Conservation (phyloP, 1,284 basidiomycete genomes). For the Pisolithus thermaeus region DNA sequence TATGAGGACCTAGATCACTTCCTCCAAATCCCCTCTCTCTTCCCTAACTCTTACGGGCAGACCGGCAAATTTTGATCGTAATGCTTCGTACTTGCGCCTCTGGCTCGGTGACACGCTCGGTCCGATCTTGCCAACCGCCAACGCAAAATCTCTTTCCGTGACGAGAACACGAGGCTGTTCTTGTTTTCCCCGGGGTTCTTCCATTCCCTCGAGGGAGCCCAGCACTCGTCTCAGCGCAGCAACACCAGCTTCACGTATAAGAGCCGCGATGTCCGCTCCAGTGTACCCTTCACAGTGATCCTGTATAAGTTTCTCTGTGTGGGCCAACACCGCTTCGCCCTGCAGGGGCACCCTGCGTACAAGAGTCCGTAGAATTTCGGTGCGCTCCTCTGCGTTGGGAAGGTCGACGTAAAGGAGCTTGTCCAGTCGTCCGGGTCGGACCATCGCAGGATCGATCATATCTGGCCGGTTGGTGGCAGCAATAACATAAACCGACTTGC, state of each 20-base stretch:
- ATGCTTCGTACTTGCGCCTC: constrained; percentile 73
- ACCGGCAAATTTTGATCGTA: constrained; percentile 80
- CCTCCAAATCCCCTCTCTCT: constrained; percentile 3
- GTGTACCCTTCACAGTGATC: constrained; percentile 81
- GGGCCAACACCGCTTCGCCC: constrained; percentile 22
- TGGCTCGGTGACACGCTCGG: constrained; percentile 85
- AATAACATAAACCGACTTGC: constrained; percentile 92
- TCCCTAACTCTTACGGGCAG: constrained; percentile 39
- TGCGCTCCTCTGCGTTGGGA: constrained; percentile 71
- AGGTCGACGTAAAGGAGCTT: constrained; percentile 96
- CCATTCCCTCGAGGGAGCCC: constrained; percentile 53
- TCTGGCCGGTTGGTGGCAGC: constrained; percentile 98
- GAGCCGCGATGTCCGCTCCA: constrained; percentile 83
- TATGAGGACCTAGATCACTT: neutral
- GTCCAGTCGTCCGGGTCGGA: constrained; percentile 91
- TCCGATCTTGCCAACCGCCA: constrained; percentile 77
- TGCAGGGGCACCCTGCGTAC: constrained; percentile 71
- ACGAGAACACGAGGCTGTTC: constrained; percentile 38
- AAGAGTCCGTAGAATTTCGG: constrained; percentile 77
- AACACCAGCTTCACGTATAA: constrained; percentile 89
- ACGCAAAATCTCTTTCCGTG: constrained; percentile 61
- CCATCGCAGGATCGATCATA: constrained; percentile 99
- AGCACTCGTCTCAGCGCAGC: constrained; percentile 71
- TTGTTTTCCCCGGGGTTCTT: constrained; percentile 32
- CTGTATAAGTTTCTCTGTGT: constrained; percentile 45